phyloP scores from a whole-genome alignment of 2,329 filamentous ascomycete genomes.

The Lasiodiplodia citricola region DNA sequence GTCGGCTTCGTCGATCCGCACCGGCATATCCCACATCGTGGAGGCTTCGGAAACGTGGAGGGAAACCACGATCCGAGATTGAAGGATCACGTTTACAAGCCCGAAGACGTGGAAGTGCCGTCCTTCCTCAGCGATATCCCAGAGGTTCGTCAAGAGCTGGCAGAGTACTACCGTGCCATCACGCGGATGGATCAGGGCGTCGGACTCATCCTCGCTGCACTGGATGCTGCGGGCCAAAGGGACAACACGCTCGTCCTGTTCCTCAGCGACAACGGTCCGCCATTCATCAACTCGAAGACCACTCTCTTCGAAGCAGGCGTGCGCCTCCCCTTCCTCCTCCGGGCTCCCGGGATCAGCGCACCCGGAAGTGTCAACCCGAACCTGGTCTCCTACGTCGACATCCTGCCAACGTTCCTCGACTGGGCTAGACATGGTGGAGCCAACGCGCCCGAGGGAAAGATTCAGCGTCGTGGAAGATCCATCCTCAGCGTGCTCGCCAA shows the following conservation, averaged over 20 bases:
- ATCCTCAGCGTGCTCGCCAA: constrained; percentile 45
- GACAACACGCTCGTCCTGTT: constrained; percentile 53
- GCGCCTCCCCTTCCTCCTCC: constrained; percentile 51
- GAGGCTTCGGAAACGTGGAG: constrained; percentile 53
- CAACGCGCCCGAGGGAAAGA: background rate
- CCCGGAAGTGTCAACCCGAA: constrained; percentile 47
- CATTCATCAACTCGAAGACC: constrained; percentile 59
- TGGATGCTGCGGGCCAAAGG: constrained; percentile 40
- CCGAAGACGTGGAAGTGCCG: constrained; percentile 48
- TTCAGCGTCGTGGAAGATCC: constrained; percentile 39
- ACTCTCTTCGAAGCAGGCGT: constrained; percentile 57
- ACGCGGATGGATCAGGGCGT: constrained; percentile 51
- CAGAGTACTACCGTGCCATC: constrained; percentile 48
- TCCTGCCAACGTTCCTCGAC: constrained; percentile 54
- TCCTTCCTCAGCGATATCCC: constrained; percentile 50
- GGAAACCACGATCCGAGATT: constrained; percentile 32
- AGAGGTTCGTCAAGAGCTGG: constrained; percentile 50
- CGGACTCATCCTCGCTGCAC: constrained; percentile 45
- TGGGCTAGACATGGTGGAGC: background rate
- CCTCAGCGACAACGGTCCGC: constrained; percentile 56
- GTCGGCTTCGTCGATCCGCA: constrained; percentile 56
- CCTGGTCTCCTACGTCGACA: constrained; percentile 54
- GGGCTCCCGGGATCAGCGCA: constrained; percentile 36
- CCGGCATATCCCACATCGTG: constrained; percentile 45
- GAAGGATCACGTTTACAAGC: constrained; percentile 32